A percentile compares a stretch with the other conserved stretches of the same genome.
Evolutionary conservation across 1,139 yeast genomes (phyloP).

Genomic region (Sugiyamaella novakii): DNA sequence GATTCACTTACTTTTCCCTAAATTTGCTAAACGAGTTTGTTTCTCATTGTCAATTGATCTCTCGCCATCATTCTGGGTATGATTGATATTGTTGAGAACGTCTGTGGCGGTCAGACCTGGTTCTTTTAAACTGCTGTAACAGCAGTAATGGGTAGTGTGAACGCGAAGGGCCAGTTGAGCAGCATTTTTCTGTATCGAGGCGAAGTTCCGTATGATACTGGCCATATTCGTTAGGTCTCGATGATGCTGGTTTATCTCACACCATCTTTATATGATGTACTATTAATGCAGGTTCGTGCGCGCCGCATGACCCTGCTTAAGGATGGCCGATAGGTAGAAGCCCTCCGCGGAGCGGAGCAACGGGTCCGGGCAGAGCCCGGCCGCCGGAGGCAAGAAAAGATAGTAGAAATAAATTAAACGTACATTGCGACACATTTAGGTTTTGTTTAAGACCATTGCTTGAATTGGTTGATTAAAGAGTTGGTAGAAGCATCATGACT

Average conservation of each 20-base stretch:
- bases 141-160: not conserved
- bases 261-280: no score
- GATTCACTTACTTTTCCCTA: constrained; percentile 47
- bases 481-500: constrained; percentile 90
- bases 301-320: no score
- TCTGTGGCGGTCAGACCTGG: not conserved
- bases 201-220: constrained; percentile 1
- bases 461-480: constrained; percentile 91
- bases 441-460: constrained; percentile 59
- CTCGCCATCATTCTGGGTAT: not conserved
- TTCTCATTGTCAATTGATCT: constrained; percentile 15
- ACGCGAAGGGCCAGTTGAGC: not conserved
- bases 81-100: not conserved
- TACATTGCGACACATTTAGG: not conserved
- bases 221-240: no score
- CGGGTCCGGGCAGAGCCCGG: constrained; percentile 1
- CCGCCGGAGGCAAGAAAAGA: constrained; percentile 5
- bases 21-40: constrained; percentile 49
- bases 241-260: no score
- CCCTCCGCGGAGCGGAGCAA: not conserved
- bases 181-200: not conserved
- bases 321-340: no score
- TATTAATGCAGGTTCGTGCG: no score
- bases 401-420: constrained; percentile 3
- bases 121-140: not conserved